Percentiles rank a stretch among this genome's conserved stretches.
Conservation (phyloP, 331 rosid species). For the Pyrus hybrid region DNA sequence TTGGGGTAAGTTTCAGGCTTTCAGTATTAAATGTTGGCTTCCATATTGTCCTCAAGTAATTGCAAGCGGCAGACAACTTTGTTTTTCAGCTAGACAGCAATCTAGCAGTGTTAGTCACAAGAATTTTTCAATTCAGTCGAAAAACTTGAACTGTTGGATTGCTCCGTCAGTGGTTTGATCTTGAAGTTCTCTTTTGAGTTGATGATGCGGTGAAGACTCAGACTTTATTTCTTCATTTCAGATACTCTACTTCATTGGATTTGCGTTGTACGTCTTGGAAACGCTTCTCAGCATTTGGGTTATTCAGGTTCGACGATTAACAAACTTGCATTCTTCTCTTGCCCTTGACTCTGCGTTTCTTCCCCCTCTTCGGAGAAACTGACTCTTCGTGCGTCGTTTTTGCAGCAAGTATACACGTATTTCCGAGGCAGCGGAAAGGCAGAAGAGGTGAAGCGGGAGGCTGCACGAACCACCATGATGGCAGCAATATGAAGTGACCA, state of each 20-base stretch:
- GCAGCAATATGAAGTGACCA: slow-evolving; percentile 46
- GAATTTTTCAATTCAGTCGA: neutral
- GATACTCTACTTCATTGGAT: slow-evolving; percentile 77
- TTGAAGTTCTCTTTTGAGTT: slow-evolving; percentile 4
- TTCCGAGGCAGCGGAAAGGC: slow-evolving; percentile 94
- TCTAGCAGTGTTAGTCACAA: neutral
- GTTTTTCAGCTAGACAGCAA: neutral
- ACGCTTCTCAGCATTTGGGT: slow-evolving; percentile 76
- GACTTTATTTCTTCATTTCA: slow-evolving; percentile 15
- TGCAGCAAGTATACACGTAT: slow-evolving; percentile 93
- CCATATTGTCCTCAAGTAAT: neutral
- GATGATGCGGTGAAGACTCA: neutral
- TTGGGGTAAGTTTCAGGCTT: slow-evolving; percentile 55
- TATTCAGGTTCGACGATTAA: slow-evolving; percentile 59
- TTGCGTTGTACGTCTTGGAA: slow-evolving; percentile 54
- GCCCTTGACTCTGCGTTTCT: neutral
- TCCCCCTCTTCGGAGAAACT: neutral
- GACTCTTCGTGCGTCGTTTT: neutral
- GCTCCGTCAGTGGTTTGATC: neutral
- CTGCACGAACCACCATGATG: slow-evolving; percentile 62
- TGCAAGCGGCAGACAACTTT: neutral
- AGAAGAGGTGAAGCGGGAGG: slow-evolving; percentile 59
- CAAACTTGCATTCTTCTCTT: neutral
- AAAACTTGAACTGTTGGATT: neutral
- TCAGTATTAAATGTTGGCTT: neutral